Evolutionary conservation across 805 yeast species (phyloP), one percentile per base, ranked within the genome.

Genomic region (Candida oleophila): DNA sequence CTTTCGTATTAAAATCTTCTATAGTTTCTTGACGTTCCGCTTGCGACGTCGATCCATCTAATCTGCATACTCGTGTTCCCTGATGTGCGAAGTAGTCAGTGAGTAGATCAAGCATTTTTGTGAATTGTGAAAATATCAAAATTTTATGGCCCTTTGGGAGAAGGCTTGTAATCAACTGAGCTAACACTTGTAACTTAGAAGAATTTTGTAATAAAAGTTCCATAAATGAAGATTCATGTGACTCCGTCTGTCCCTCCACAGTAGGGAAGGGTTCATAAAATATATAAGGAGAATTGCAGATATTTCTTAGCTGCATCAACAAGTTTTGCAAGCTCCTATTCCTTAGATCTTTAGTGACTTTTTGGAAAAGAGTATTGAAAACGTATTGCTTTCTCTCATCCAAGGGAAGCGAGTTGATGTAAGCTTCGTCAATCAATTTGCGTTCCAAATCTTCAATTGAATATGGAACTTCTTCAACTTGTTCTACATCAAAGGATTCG

Each of bases 91-190:
- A 77, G 81, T 88, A 89, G 56, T 88, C 94, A 52, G 82, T 83
- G 0, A 94, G 57, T 11, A 94, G 65, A 55, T 92, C 96, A n/a
- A 94, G 71, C 81, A 87, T 83, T 30, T 72, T 75, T 1, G 94
- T 82, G 63, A 94, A 92, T 61, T 94, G 99, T 1, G 95, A 81
- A 62, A 94, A 94, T 1, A 94, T 80, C 39, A 94, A 71, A 0
- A 89, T 77, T 57, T 87, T 88, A 63, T 89, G 96, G 4, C 72
- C 71, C 1, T 66, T 53, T 3, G 53, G 53, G 0, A 83, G 50
- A 22, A 92, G 65, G 22, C 64, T 64, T 0, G 79, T 72, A 1
- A 86, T 65, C 22, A 94, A 64, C 53, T 84, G 84, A 49, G 86
- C 80, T 40, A 91, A 66, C 0, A 87, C 65, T 52, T 81, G 83